A percentile compares a stretch with the other conserved stretches of the same genome.
Conservation (phyloP, 1,284 basidiomycete genomes). For the Pyrrhoderma noxium region DNA sequence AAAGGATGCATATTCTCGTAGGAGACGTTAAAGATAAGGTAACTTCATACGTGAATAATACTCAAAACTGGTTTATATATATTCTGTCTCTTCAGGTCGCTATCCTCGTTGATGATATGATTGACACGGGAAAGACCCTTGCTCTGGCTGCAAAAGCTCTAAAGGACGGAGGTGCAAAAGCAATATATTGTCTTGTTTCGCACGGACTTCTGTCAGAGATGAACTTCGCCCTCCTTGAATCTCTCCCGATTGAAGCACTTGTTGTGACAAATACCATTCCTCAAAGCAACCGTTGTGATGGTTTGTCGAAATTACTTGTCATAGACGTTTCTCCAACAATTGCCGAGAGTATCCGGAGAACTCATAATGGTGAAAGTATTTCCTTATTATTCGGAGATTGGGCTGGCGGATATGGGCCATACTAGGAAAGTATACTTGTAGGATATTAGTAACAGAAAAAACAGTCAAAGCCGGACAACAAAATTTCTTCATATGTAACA, state of each 20-base stretch:
- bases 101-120: constrained; percentile 97
- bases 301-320: constrained; percentile 58
- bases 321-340: constrained; percentile 89
- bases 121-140: constrained; percentile 90
- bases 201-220: constrained; percentile 87
- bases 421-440: too few species aligned
- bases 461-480: too few species aligned
- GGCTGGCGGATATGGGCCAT: constrained; percentile 31
- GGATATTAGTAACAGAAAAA: too few species aligned
- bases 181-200: constrained; percentile 85
- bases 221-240: constrained; percentile 69
- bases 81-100: constrained; percentile 50
- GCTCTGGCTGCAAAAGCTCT: constrained; percentile 80
- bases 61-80: not conserved
- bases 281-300: constrained; percentile 47
- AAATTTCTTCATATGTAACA: too few species aligned
- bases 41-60: constrained; percentile 12
- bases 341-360: constrained; percentile 92
- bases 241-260: constrained; percentile 63
- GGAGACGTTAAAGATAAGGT: constrained; percentile 95
- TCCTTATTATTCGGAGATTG: constrained; percentile 77
- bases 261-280: constrained; percentile 72
- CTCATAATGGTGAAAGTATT: constrained; percentile 93
- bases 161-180: constrained; percentile 81
- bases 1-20: constrained; percentile 90